Evolutionary conservation across 108 stramenopile species (phyloP), one percentile per base, ranked within the genome.

Genomic region (Cyclotella distinguenda): DNA sequence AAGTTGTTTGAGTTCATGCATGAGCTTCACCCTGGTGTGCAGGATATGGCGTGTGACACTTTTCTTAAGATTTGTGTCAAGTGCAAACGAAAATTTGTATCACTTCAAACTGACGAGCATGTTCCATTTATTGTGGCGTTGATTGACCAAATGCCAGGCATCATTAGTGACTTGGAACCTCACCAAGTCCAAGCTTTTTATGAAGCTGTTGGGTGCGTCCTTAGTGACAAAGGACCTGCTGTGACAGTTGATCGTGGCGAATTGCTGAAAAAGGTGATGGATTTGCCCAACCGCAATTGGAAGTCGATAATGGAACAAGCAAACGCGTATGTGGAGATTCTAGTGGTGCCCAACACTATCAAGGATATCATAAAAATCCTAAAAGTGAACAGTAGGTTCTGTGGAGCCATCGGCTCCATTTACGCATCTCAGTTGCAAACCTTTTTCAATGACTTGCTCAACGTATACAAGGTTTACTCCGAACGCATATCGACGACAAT

Each of bases 1-100:
- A 99, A 99, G 82, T 86, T 99, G 18, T 99, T 99, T 76, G 98
- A 99, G 80, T 99, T 99, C 76, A 99, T 99, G 98, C 98, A 98
- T 72, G 99, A 99, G 68, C 55, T 71, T 16, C 99, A 99, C 70
- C 99, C 99, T 8, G 99, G 98, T 38, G 99, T 99, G 32, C 97
- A 99, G 74, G 99, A 99, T 74, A 99, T 99, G 99, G 99, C 99
- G 6, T 98, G 98, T 74, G 99, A 99, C 61, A 98, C 97, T 40
- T 98, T 98, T 68, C 72, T 99, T 49, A 98, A 98, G 75, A 97
- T 99, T 69, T 87, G 97, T n/a, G 89, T 87, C 23, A 96, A 97
- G 82, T 99, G 99, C 84, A 97, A 96, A 66, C 81, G 96, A 19
- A 97, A 98, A 77, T 94, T 96, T 65, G 95, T 94, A 18, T 93